Evolutionary conservation across 345 rosid species (phyloP).

Genomic region (Tarenaya hassleriana): DNA sequence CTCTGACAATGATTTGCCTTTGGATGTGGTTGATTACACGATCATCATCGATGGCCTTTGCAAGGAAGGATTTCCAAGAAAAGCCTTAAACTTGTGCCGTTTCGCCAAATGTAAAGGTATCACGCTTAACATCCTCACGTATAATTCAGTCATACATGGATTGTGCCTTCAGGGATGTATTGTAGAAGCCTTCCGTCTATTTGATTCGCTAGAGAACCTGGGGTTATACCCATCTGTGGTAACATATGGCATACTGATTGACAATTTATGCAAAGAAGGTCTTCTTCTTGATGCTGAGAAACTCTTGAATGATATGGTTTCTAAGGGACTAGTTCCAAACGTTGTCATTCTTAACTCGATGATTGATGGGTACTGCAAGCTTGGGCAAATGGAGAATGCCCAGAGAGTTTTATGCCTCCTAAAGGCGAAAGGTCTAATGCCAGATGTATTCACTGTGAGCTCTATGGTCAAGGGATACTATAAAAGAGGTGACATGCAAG

Average conservation of each 20-base stretch:
- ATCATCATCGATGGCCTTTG: constrained; percentile 59
- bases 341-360: constrained; percentile 58
- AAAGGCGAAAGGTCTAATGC: constrained; percentile 39
- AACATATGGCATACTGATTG: constrained; percentile 59
- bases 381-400: constrained; percentile 61
- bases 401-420: constrained; percentile 38
- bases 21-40: constrained; percentile 64
- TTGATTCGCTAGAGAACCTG: constrained; percentile 65
- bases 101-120: constrained; percentile 47
- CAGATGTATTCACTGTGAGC: constrained; percentile 66
- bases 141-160: constrained; percentile 62
- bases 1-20: constrained; percentile 36
- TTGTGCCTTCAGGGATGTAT: constrained; percentile 76
- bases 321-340: constrained; percentile 39
- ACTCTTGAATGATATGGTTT: constrained; percentile 52
- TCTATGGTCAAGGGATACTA: constrained; percentile 63
- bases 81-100: constrained; percentile 63
- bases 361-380: constrained; percentile 53
- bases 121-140: constrained; percentile 49
- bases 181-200: constrained; percentile 78
- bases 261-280: constrained; percentile 61
- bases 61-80: constrained; percentile 49
- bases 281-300: constrained; percentile 54
- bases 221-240: constrained; percentile 51
- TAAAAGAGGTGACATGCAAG: constrained; percentile 71